These are phyloP conservation scores for Setaria italica DNA, from an alignment of 202 grass and related monocot genomes.

Conservation along the genomic window DNA sequence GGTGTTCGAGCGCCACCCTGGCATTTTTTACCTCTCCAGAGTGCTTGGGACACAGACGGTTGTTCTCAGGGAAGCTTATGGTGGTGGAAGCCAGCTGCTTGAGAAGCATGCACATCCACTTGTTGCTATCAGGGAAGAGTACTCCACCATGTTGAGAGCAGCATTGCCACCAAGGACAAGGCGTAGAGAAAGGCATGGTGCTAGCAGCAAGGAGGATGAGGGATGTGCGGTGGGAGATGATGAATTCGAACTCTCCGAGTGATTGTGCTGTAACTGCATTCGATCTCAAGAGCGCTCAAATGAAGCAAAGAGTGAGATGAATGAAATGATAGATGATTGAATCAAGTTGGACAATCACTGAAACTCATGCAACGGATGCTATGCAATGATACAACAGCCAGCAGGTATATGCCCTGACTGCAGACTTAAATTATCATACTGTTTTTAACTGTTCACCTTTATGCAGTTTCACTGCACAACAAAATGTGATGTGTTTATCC, in stretches of 20 bases:
- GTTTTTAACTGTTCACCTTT: neutral
- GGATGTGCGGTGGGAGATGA: conserved; percentile 9
- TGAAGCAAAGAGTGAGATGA: conserved; percentile 16
- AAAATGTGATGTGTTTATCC: neutral
- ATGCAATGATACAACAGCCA: neutral
- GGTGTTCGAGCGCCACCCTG: conserved; percentile 82
- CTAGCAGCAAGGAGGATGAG: conserved; percentile 28
- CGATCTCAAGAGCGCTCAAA: conserved; percentile 1
- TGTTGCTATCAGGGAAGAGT: conserved; percentile 68
- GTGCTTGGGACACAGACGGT: conserved; percentile 71
- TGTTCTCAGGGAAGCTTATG: conserved; percentile 77
- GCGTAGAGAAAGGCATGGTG: conserved; percentile 9
- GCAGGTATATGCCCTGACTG: conserved; percentile 35
- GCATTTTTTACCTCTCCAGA: conserved; percentile 87
- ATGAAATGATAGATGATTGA: neutral
- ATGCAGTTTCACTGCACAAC: neutral
- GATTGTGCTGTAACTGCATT: neutral
- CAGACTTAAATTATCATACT: neutral
- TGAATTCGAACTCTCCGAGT: conserved; percentile 38
- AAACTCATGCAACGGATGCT: neutral
- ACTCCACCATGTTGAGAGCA: conserved; percentile 53
- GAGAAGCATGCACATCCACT: conserved; percentile 65
- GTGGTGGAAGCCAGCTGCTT: conserved; percentile 50
- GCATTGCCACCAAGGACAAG: conserved; percentile 47
- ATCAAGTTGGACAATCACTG: neutral